Evolutionary conservation across 1,139 yeast genomes (phyloP).

Genomic region (Suhomyces ambrosiae): DNA sequence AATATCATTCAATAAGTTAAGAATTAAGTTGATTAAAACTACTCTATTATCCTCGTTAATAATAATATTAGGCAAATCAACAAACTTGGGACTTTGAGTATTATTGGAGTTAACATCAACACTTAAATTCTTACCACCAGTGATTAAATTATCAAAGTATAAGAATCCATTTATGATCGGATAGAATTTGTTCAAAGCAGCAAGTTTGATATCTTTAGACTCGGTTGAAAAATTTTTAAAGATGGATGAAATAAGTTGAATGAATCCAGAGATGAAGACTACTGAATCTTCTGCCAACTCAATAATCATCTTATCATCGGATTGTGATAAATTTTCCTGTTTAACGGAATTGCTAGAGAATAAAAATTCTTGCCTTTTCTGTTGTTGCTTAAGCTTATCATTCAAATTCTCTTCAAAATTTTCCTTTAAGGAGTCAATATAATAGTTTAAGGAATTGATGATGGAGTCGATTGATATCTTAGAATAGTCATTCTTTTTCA

Average conservation of each 20-base stretch:
- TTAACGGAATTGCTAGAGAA: constrained; percentile 26
- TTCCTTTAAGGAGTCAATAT: constrained; percentile 53
- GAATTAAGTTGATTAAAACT: constrained; percentile 36
- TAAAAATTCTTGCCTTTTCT: constrained; percentile 41
- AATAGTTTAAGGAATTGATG: constrained; percentile 57
- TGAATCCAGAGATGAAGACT: constrained; percentile 73
- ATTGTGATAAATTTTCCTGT: constrained; percentile 20
- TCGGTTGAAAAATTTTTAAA: constrained; percentile 33
- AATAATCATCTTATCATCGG: constrained; percentile 30
- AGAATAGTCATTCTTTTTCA: constrained; percentile 43
- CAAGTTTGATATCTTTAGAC: constrained; percentile 31
- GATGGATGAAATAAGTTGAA: constrained; percentile 45
- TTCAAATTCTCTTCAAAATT: constrained; percentile 41
- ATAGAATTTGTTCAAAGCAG: constrained; percentile 37
- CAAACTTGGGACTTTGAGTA: constrained; percentile 21
- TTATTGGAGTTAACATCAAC: constrained; percentile 17
- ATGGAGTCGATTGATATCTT: constrained; percentile 63
- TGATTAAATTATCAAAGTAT: constrained; percentile 44
- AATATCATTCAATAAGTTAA: constrained; percentile 49
- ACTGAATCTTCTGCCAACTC: constrained; percentile 82
- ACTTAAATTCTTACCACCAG: constrained; percentile 21
- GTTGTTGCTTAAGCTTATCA: constrained; percentile 33
- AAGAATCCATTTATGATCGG: constrained; percentile 42
- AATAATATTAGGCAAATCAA: constrained; percentile 29
- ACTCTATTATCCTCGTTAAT: constrained; percentile 42